Percentiles rank a stretch among this genome's conserved stretches.
phyloP scores from a whole-genome alignment of 805 yeast genomes.

The Yamadazyma sp. region DNA sequence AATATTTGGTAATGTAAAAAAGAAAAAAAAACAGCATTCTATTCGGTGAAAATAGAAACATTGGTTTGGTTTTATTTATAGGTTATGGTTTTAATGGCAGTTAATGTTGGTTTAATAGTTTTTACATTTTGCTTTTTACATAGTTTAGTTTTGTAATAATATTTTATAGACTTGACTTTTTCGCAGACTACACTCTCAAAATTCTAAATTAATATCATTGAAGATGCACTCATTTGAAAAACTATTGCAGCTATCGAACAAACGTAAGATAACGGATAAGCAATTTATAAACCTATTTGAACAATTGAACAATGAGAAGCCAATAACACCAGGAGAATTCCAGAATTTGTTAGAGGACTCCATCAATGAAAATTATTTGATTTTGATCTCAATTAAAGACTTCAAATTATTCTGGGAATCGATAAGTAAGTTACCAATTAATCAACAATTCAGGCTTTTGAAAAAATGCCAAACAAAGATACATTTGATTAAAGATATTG shows the following conservation, averaged over 20 bases:
- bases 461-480: constrained; percentile 10
- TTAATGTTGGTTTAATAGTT: no score
- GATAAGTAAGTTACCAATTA: constrained; percentile 8
- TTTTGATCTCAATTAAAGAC: constrained; percentile 4
- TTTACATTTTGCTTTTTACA: no score
- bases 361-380: constrained; percentile 11
- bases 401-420: constrained; percentile 10
- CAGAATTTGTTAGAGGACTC: constrained; percentile 23
- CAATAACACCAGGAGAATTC: constrained; percentile 23
- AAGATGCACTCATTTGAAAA: constrained; percentile 1
- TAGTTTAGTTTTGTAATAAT: no score
- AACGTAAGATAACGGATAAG: constrained; percentile 16
- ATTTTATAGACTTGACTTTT: no score
- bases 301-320: constrained; percentile 22
- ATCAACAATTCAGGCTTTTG: constrained; percentile 12
- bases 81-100: no score
- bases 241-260: constrained; percentile 11
- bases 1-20: constrained; percentile 9
- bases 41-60: no score
- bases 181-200: no score
- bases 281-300: constrained; percentile 25
- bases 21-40: neutral
- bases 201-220: no score
- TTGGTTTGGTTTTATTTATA: no score
- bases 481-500: constrained; percentile 6